Percentiles rank a stretch among this genome's conserved stretches.
Evolutionary conservation across 2,329 filamentous ascomycete genomes (phyloP).

Genomic region (Apiospora malaysiana): DNA sequence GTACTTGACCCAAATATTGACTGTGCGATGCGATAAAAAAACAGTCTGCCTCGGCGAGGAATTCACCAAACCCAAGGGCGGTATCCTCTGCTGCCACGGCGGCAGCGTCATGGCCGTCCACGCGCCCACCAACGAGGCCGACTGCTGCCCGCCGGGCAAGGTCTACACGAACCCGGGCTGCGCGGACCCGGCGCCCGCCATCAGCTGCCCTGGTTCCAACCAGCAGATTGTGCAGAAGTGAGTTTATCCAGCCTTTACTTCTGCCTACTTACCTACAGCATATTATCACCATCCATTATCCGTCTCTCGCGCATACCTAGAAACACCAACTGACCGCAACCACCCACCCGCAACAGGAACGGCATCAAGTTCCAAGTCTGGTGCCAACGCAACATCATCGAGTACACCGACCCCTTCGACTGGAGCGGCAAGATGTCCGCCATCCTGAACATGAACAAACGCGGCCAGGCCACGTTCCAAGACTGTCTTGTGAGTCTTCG

Average conservation of each 20-base stretch:
- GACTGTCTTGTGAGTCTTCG: background rate
- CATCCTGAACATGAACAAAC: constrained; percentile 12
- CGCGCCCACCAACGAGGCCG: background rate
- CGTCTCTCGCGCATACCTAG: too few species aligned
- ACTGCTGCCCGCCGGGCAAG: background rate
- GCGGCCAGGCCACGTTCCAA: constrained; percentile 4
- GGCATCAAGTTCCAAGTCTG: constrained; percentile 6
- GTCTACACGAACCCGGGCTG: background rate
- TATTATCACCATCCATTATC: too few species aligned
- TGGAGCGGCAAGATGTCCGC: background rate
- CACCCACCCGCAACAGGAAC: background rate
- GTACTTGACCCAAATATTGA: too few species aligned
- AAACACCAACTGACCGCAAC: background rate
- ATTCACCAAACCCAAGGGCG: background rate
- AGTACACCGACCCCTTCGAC: background rate
- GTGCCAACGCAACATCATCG: constrained; percentile 8
- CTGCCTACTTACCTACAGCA: too few species aligned
- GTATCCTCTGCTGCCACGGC: background rate
- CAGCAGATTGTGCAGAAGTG: background rate
- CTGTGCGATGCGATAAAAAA: too few species aligned
- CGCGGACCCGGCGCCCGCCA: background rate
- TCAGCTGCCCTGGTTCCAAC: background rate
- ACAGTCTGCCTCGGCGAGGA: background rate
- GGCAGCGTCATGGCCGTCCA: constrained; percentile 4
- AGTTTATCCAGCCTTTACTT: background rate